phyloP scores from a whole-genome alignment of 164 flowering plant species.

The Hamamelis virginiana region DNA sequence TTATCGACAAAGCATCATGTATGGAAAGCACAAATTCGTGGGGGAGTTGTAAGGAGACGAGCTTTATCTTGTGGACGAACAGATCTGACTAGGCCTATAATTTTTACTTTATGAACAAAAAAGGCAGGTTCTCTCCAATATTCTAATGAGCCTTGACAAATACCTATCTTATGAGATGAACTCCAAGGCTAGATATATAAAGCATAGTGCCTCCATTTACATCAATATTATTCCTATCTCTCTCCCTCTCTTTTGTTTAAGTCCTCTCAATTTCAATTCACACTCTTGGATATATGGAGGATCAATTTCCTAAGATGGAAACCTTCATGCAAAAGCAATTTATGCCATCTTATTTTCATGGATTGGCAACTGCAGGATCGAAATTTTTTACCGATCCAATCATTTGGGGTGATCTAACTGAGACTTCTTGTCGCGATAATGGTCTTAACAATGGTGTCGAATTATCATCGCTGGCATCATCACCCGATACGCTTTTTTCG shows the following conservation, averaged over 20 bases:
- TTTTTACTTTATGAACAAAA: conserved; percentile 2
- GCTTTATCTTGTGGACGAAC: conserved; percentile 2
- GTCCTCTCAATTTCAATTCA: background rate
- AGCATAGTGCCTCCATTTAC: conserved; percentile 13
- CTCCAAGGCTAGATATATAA: conserved; percentile 19
- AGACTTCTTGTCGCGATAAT: conserved; percentile 1
- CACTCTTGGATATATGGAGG: too few relatives aligned
- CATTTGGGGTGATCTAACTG: conserved; percentile 19
- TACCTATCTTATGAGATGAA: conserved; percentile 11
- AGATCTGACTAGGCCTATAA: conserved; percentile 21
- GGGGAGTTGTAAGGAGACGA: conserved; percentile 18
- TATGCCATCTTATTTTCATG: conserved; percentile 24
- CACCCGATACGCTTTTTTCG: conserved; percentile 22
- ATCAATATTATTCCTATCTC: conserved; percentile 24
- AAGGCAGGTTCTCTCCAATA: conserved; percentile 21
- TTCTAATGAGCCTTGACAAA: conserved; percentile 9
- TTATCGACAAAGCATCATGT: background rate
- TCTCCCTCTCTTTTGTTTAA: background rate
- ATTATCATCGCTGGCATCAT: conserved; percentile 7
- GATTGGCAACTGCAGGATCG: conserved; percentile 16
- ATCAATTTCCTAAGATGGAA: conserved; percentile 37
- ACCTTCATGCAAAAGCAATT: conserved; percentile 30
- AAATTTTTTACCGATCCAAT: conserved; percentile 20
- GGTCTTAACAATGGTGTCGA: conserved; percentile 14
- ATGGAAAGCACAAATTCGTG: conserved; percentile 27